Base-by-base conservation (phyloP, 2,329 filamentous ascomycete species). In the Trichoderma harzianum region DNA sequence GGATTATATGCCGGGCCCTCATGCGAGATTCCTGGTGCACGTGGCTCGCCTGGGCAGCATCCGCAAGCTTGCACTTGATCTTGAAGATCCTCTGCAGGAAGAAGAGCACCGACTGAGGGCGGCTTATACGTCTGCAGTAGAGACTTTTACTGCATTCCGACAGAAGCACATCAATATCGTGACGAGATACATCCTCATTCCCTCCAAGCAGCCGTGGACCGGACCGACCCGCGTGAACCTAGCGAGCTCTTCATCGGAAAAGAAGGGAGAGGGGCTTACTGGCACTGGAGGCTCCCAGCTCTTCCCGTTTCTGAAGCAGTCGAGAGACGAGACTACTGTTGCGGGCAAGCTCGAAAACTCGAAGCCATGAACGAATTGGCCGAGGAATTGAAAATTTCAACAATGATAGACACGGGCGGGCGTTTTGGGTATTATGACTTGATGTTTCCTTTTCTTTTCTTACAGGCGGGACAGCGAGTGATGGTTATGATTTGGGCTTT, bases 91-190 rank as follows among this genome's bases (percentile, higher is more conserved):
- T 79, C 85, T 71, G 80, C 92, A 63, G 79, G 84, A 73, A 77
- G 90, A 76, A 84, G 93, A 77, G 69, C 73, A 74, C 7, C 75
- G 75, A 4, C 78, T 88, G 4, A 79, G 79, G 11, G 76, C 76
- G 1, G 82, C 85, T 0, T 98, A 93, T 78, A 90, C 93, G 72
- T 87, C 88, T 0, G 94, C 93, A 57, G 87, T 95, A 1, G 88
- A 90, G 26, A 93, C 94, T 82, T 85, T 98, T 57, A 89, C 90
- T 12, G 85, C 87, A 24, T 91, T 98, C 77, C 87, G 95, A 70
- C 92, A 95, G 79, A 94, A 92, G 77, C 95, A 98, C 79, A 93
- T 98, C 75, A 90, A 93, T 79, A 93, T 98, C 72, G 95, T 98
- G 3, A 93, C 93, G 39, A 87, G 94, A 63, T 98, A 97, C 81